Evolutionary conservation across 2,329 filamentous ascomycete species (phyloP).

Genomic region (Aphanocladium album): DNA sequence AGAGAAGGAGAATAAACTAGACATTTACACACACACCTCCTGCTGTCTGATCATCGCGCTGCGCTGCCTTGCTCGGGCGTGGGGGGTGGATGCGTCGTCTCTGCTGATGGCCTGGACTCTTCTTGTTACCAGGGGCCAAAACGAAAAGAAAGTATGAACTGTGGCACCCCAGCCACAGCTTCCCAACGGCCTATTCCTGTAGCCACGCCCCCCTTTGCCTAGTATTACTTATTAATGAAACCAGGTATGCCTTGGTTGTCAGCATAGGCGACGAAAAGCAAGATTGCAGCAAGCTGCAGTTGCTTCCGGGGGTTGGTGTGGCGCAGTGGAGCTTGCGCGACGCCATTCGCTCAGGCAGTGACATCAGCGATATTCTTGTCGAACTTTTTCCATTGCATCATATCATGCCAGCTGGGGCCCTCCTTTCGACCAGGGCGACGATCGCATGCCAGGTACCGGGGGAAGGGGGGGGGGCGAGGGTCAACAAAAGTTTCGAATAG

Average conservation of each 20-base stretch:
- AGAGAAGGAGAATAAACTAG: background rate
- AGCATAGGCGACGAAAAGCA: background rate
- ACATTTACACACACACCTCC: background rate
- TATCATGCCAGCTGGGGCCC: background rate
- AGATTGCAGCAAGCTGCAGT: background rate
- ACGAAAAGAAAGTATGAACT: background rate
- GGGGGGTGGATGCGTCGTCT: background rate
- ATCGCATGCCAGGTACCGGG: background rate
- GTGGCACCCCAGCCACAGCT: background rate
- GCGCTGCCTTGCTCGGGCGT: background rate
- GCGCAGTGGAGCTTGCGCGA: background rate
- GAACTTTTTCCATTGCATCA: background rate
- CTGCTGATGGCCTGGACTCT: background rate
- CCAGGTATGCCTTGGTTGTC: background rate
- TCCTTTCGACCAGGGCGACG: background rate
- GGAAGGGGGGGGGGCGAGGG: background rate
- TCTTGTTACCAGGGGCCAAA: background rate
- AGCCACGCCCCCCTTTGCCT: too few species aligned
- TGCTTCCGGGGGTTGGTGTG: background rate
- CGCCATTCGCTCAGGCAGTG: background rate
- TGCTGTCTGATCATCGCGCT: background rate
- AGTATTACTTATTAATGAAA: too few species aligned
- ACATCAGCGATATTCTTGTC: slow-evolving; percentile 6
- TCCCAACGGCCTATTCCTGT: background rate
- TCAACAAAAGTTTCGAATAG: background rate